Evolutionary conservation across 1,284 basidiomycete genomes (phyloP), one percentile per base, ranked within the genome.

Genomic region (Sanguinoderma infundibulare): DNA sequence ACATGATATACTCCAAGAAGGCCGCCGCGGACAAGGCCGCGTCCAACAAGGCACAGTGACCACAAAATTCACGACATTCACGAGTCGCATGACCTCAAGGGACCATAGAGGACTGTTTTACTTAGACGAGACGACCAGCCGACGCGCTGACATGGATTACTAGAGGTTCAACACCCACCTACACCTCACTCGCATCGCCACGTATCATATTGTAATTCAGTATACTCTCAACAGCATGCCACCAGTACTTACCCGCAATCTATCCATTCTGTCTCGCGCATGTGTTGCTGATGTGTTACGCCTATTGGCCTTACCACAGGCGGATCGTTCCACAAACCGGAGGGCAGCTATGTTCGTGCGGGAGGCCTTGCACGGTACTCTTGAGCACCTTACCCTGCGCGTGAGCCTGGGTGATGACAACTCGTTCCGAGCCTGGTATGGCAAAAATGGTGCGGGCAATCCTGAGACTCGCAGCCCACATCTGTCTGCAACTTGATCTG

Each of bases 1-100:
- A 89, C 74, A 91, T 87, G 88, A 93, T 94, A 63, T 94, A 94
- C 73, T 79, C 87, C 34, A 85, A 81, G 50, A 85, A 86, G 40
- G 80, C 79, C 1, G 73, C 76, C 52, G 53, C 65, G 8, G 54
- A 42, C 24, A 63, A 65, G 44, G 62, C 69, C n/a, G 63, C 49
- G 24, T 59, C 66, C 50, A 76, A 78, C 64, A 79, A 78, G 68
- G 74, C 77, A 62, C 70, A 75, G 5, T 77, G 57, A 67, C 42
- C 42, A 26, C 38, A 63, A 38, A 50, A 60, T 34, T 55, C 8
- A 46, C 32, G 38, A 61, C 28, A 15, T 40, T 38, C 24, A 38
- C 52, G 52, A 51, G 12, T 24, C 12, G 30, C 49, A 34, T 14
- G 49, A 22, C 20, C 30, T 34, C 32, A 22, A 4, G 49, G 49